Conservation (phyloP, 768 basidiomycete genomes). For the Phanerodontia chrysosporium region DNA sequence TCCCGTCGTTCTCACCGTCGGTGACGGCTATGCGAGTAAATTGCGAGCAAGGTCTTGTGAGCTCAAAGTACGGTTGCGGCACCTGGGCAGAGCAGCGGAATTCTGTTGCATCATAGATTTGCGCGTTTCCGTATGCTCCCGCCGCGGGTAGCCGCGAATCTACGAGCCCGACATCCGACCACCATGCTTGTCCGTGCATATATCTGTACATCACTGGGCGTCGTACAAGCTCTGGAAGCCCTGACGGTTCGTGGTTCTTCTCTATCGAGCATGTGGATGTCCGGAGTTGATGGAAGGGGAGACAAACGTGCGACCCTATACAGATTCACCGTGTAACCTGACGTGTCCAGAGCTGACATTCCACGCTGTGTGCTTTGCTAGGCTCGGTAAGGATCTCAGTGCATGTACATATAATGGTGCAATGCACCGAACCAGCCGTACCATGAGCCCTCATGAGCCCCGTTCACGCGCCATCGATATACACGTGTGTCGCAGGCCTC, state of each 20-base stretch:
- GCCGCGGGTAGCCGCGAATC: background rate
- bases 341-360: background rate
- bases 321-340: background rate
- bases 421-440: background rate
- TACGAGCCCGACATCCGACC: background rate
- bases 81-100: too few relatives aligned
- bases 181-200: background rate
- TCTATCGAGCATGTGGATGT: background rate
- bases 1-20: background rate
- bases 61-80: too few relatives aligned
- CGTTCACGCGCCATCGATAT: too few relatives aligned
- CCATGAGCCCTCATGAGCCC: background rate
- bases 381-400: too few relatives aligned
- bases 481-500: background rate
- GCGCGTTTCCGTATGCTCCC: background rate
- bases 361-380: too few relatives aligned
- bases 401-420: background rate
- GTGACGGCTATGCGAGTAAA: background rate
- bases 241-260: background rate
- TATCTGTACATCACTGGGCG: background rate
- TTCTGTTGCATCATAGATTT: background rate
- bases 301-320: background rate
- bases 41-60: too few relatives aligned
- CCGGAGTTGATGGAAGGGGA: background rate
- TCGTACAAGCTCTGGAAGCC: background rate